Base-by-base conservation (phyloP, 169 alveolate genomes). In the Prorocentrum cordatum region DNA sequence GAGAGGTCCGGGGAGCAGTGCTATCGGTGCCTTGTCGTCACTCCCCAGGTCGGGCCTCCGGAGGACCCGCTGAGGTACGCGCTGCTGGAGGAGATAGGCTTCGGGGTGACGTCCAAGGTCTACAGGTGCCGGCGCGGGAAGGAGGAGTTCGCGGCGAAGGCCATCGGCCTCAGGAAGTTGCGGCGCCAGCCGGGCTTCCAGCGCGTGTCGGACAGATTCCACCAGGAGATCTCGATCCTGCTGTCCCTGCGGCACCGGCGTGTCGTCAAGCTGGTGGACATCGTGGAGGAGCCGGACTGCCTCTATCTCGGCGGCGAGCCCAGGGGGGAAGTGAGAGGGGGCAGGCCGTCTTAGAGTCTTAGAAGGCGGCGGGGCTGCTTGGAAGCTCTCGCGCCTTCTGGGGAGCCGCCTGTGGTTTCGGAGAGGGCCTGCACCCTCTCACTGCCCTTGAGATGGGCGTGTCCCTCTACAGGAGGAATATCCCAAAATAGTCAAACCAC, bases 221-320 rank as follows among this genome's bases (percentile, higher is more conserved):
- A 77, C 16, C 88, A 77, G 64, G 88, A 77, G 88, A 77, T 77
- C 6, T 61, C 32, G 45, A 77, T 77, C 35, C 75, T 77, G 5
- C 88, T 77, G 38, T 59, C 73, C 10, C 32, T 77, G 88, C 24
- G 0, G 32, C 88, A 77, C 35, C 64, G 59, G 75, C 88, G 67
- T 62, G 42, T 77, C 59, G 88, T 77, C 47, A 77, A 77, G 64
- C 88, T 77, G 62, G 88, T 77, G 50, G 88, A 77, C 22, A 61
- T 77, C n/a, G 87, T 77, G 10, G 75, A 77, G 20, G 88, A 77
- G 54, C 45, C 33, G 22, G 88, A 77, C 32, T 59, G 71, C 72
- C 75, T 77, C 31, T 77, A 77, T 45, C 64, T n/a, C n/a, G n/a
- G n/a, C n/a, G n/a, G n/a, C n/a, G n/a, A n/a, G n/a, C n/a, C n/a